phyloP scores from a whole-genome alignment of 805 yeast genomes.

The Yamadazyma akitaensis region DNA sequence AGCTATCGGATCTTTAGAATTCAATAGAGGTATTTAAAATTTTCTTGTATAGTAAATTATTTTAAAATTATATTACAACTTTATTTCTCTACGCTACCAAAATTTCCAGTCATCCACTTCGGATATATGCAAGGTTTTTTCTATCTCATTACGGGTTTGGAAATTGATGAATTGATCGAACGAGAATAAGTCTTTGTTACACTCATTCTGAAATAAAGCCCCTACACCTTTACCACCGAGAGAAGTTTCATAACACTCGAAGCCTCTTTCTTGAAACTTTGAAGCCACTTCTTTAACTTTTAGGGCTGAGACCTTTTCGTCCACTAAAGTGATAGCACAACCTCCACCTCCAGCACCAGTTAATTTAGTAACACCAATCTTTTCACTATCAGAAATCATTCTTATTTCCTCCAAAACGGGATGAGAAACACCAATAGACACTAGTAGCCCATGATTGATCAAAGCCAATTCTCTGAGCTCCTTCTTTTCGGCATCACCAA shows the following conservation, averaged over 20 bases:
- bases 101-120: conserved; percentile 50
- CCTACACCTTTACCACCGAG: conserved; percentile 93
- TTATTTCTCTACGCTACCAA: conserved; percentile 45
- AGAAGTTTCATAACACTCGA: conserved; percentile 71
- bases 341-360: conserved; percentile 99
- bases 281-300: conserved; percentile 34
- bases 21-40: conserved; percentile 85
- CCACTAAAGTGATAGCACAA: conserved; percentile 84
- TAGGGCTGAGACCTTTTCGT: conserved; percentile 38
- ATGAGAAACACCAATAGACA: conserved; percentile 87
- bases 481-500: conserved; percentile 37
- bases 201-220: conserved; percentile 21
- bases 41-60: not conserved
- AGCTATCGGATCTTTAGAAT: conserved; percentile 60
- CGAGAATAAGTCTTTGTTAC: conserved; percentile 19
- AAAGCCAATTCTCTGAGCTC: conserved; percentile 60
- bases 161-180: conserved; percentile 36
- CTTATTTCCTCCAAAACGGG: conserved; percentile 81
- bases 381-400: conserved; percentile 56
- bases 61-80: not conserved
- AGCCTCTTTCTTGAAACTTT: conserved; percentile 47
- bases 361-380: conserved; percentile 83
- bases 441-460: conserved; percentile 84
- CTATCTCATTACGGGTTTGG: conserved; percentile 45
- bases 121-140: conserved; percentile 44